Evolutionary conservation across 306 rosid genomes (phyloP).

Genomic region (Citrullus amarus): DNA sequence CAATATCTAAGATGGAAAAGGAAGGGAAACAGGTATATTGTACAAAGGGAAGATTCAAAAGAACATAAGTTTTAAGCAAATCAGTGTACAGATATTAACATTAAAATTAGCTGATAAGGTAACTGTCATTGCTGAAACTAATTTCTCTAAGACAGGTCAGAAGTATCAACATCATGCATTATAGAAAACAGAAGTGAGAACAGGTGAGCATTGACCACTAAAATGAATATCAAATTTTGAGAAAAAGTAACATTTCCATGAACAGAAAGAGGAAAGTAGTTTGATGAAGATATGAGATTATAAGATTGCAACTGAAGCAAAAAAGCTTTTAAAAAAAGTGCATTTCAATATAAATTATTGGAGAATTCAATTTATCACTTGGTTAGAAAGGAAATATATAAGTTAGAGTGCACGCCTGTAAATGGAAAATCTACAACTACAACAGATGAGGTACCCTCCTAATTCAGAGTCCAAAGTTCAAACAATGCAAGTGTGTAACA

Average conservation of each 20-base stretch:
- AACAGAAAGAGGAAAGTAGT: not conserved
- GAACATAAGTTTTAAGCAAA: not conserved
- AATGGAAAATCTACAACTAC: not conserved
- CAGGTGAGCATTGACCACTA: not conserved
- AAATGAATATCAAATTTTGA: not conserved
- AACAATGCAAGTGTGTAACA: not conserved
- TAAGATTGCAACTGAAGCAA: not conserved
- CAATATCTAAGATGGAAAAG: not conserved
- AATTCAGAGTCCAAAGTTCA: not conserved
- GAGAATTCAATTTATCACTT: not conserved
- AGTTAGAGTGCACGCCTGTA: not conserved
- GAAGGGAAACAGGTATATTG: not conserved
- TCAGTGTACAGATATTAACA: not conserved
- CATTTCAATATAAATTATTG: not conserved
- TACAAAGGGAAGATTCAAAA: not conserved
- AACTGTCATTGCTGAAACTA: not conserved
- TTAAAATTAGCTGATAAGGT: not conserved
- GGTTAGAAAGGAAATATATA: not conserved
- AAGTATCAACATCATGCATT: not conserved
- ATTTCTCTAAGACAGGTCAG: not conserved
- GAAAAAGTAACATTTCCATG: not conserved
- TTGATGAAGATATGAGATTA: not conserved
- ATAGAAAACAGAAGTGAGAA: not conserved
- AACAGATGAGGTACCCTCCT: not conserved
- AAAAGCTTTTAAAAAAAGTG: not conserved